Evolutionary conservation across 2,329 filamentous ascomycete species (phyloP).

Genomic region (Epichloe sibirici): DNA sequence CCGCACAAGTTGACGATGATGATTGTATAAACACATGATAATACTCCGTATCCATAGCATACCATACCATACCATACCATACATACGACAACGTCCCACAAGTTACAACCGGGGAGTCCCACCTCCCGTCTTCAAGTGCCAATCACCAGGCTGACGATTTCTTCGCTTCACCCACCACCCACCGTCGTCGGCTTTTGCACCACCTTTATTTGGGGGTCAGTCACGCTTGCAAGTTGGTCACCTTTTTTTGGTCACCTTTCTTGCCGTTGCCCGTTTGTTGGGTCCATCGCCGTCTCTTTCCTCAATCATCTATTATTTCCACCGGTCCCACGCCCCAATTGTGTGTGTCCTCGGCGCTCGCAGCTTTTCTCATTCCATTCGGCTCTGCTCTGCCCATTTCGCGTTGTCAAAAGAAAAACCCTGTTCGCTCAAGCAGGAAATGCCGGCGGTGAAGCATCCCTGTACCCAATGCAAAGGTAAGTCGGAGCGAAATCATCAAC

Average conservation of each 20-base stretch:
- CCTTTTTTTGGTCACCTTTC: neutral
- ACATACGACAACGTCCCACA: too few relatives aligned
- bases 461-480: constrained; percentile 25
- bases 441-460: constrained; percentile 22
- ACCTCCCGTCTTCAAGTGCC: neutral
- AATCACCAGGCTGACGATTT: neutral
- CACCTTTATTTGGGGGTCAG: neutral
- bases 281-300: neutral
- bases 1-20: too few relatives aligned
- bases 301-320: neutral
- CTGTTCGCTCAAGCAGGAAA: constrained; percentile 7
- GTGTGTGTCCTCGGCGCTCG: neutral
- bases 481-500: neutral
- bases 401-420: neutral
- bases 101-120: neutral
- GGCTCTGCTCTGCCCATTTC: too few relatives aligned
- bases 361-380: neutral
- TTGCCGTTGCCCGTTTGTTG: neutral
- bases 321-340: neutral
- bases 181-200: constrained; percentile 1
- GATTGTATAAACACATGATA: too few relatives aligned
- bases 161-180: neutral
- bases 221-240: too few relatives aligned
- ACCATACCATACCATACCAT: too few relatives aligned
- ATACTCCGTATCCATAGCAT: too few relatives aligned